Base-by-base conservation (phyloP, 2,329 filamentous ascomycete genomes). In the Aureobasidium namibiae region DNA sequence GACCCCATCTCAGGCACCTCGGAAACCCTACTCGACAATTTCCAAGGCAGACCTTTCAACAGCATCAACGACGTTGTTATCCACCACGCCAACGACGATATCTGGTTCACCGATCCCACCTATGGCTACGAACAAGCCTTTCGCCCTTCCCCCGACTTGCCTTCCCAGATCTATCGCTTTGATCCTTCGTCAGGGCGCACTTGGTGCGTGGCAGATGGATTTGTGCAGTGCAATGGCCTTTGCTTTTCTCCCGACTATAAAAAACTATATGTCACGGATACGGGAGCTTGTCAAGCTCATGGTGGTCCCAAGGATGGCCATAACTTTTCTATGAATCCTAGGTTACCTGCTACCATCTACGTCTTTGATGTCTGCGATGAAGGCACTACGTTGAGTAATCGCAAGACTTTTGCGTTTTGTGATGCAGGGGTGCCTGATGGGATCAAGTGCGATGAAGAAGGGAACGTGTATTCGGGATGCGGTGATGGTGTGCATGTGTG, bases 41-140 rank as follows among this genome's bases (percentile, higher is more conserved):
- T 75, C 67, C 80, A 80, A 46, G 82, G 83, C n/a, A 76, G 81
- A 76, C 66, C 81, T 44, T 85, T 85, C 69, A 82, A 78, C 67
- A 83, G 80, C 0, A 66, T 83, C 4, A 84, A 84, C 63, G 82
- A 85, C 58, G 74, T 80, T 0, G 73, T 75, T 1, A 68, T 82
- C 56, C 77, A 84, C 63, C 82, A 31, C 67, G 69, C 11, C 16
- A 83, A 79, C 60, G 75, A 76, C n/a, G 77, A 82, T 26, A 71
- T 86, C n/a, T 87, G 84, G 73, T 86, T 87, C 65, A 86, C 83
- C 1, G 83, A 87, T 60, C 79, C 81, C 0, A 74, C 78, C 8
- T 86, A 86, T 63, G 84, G 82, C 3, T 80, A 75, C 61, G 73
- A 80, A 42, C 83, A 86, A 65, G 74, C 80, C 24, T 85, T 86